Base-by-base conservation (phyloP, 306 rosid species). In the Trifolium repens region DNA sequence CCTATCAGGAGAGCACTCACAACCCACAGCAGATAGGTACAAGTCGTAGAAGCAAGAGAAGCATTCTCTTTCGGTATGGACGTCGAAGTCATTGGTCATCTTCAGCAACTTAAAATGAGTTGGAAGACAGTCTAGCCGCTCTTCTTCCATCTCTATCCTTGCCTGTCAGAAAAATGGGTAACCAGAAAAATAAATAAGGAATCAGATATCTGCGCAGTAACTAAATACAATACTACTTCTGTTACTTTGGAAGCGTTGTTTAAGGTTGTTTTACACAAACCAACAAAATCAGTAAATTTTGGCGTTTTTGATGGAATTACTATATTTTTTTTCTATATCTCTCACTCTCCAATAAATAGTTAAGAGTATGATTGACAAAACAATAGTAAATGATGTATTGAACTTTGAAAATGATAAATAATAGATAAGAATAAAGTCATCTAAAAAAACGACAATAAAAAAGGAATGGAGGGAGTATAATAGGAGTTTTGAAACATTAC, bases 11-110 rank as follows among this genome's bases (percentile, higher is more conserved):
- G 98, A 91, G 83, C 97, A 94, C 75, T 85, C 77, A 81, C 98
- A 91, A 66, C 93, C 80, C 13, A 83, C 81, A 19, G 94, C 96
- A 72, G 96, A 91, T 71, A 91, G 79, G 79, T 94, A 89, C 72
- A 94, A 85, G 84, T 94, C 98, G 67, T 91, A 94, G 84, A 86
- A 91, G 87, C 98, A 94, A 71, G 88, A 81, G 80, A 77, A 89
- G 53, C 98, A 94, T 74, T 94, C 98, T 87, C 96, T 91, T 77
- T 94, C 98, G 40, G 77, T 81, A 61, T 79, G 60, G 77, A 83
- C 67, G 79, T 91, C 98, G 40, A 83, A 85, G 74, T 90, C 93
- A 5, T 67, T 83, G 46, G 84, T 87, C 98, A 94, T 94, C 81
- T 89, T 90, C 60, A 78, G 88, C 66, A 65, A 54, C 88, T 88